Base-by-base conservation (phyloP, 2,329 filamentous ascomycete genomes). In the Fusarium dimerum region DNA sequence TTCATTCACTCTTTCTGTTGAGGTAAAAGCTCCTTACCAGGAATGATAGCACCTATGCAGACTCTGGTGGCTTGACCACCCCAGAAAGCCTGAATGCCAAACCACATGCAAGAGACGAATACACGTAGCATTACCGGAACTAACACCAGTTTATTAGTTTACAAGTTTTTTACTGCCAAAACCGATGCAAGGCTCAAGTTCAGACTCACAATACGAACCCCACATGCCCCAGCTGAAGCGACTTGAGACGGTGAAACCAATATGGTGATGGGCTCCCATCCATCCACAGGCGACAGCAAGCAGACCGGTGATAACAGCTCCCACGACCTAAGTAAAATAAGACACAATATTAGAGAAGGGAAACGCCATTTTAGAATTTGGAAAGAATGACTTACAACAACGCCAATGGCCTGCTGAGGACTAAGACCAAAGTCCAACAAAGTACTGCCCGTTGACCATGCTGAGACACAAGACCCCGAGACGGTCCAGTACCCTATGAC, bases 171-270 rank as follows among this genome's bases (percentile, higher is more conserved):
- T n/a, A 6, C 7, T 17, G n/a, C 12, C 29, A n/a, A 3, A 11
- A n/a, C n/a, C 6, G 8, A 26, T 7, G 7, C 20, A 7, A 26
- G 20, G 7, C 7, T 7, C 17, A 16, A 10, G 12, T 12, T 20
- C n/a, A 39, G 10, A 55, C 57, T 45, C 20, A 62, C 64, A 61
- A 47, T 78, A 80, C 43, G 74, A 76, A 2, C 71, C 77, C 30
- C 74, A 68, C 64, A 79, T 61, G 4, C 78, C 78, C 77, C 78
- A 80, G 8, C 74, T 75, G 55, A 71, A 78, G 6, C 78, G 69
- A 55, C 59, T 61, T 8, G 59, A 57, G 15, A 66, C 64, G 7
- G 64, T 65, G 49, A 61, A 66, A 40, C 64, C 63, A 18, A 66
- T 57, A 42, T 65, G 54, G n/a, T 65, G 62, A 29, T 57, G 44